phyloP scores from a whole-genome alignment of 2,329 filamentous ascomycete species.

The Bipolaris cookei region DNA sequence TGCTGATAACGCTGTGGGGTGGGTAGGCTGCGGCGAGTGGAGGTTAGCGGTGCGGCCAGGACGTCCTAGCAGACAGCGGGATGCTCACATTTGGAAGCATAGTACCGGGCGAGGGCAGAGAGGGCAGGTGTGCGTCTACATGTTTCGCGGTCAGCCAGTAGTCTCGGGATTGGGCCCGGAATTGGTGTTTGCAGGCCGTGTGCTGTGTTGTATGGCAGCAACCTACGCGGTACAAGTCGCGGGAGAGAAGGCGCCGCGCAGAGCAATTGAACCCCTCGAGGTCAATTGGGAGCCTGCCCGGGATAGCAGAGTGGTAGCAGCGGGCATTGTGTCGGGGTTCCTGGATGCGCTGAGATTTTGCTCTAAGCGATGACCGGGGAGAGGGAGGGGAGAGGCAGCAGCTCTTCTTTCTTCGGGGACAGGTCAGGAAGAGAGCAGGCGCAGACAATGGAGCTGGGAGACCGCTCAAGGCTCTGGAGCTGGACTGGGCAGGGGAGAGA shows the following conservation, averaged over 20 bases:
- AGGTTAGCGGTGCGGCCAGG: slow-evolving; percentile 39
- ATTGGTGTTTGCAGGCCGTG: not conserved
- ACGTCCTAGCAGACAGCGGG: not conserved
- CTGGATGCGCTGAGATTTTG: slow-evolving; percentile 31
- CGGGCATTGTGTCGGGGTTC: slow-evolving; percentile 61
- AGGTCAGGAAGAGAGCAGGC: slow-evolving; percentile 3
- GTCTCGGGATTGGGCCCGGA: not conserved
- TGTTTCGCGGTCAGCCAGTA: slow-evolving; percentile 35
- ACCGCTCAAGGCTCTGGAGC: slow-evolving; percentile 5
- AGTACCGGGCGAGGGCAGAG: slow-evolving; percentile 68
- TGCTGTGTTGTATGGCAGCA: slow-evolving; percentile 37
- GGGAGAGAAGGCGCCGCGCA: slow-evolving; percentile 55
- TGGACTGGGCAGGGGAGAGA: slow-evolving; percentile 27
- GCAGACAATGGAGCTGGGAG: not conserved
- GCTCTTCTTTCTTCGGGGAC: slow-evolving; percentile 6
- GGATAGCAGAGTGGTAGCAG: slow-evolving; percentile 54
- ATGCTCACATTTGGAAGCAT: slow-evolving; percentile 70
- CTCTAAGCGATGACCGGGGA: slow-evolving; percentile 18
- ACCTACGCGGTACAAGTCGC: slow-evolving; percentile 41
- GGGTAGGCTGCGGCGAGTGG: slow-evolving; percentile 75
- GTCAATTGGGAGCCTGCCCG: slow-evolving; percentile 54
- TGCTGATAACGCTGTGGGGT: slow-evolving; percentile 91
- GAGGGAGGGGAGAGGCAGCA: slow-evolving; percentile 26
- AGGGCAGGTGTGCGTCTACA: slow-evolving; percentile 58
- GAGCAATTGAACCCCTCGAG: slow-evolving; percentile 49